Evolutionary conservation across 2,329 filamentous ascomycete genomes (phyloP).

Genomic region (Fusarium beomiforme): DNA sequence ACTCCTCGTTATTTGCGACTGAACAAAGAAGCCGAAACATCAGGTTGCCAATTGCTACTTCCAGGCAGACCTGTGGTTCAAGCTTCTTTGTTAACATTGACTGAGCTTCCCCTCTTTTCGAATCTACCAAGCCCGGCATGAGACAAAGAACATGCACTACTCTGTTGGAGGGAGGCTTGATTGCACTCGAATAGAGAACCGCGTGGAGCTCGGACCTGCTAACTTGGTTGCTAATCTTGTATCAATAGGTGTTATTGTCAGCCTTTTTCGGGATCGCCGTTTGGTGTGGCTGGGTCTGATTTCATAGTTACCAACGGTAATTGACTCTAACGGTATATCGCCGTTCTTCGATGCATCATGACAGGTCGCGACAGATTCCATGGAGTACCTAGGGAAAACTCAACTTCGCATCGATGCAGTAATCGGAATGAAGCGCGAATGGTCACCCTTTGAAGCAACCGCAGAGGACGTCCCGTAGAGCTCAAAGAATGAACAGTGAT

Average conservation of each 20-base stretch:
- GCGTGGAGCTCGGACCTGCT: background rate
- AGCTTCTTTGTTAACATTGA: slow-evolving; percentile 23
- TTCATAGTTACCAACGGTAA: background rate
- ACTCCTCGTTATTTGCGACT: background rate
- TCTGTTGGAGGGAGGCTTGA: background rate
- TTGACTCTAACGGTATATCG: background rate
- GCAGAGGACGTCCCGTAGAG: background rate
- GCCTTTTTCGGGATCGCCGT: slow-evolving; percentile 11
- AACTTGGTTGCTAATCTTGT: slow-evolving; percentile 31
- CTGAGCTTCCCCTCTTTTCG: slow-evolving; percentile 16
- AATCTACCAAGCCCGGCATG: background rate
- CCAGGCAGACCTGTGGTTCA: background rate
- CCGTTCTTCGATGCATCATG: background rate
- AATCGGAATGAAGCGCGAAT: background rate
- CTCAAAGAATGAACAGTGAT: slow-evolving; percentile 14
- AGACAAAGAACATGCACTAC: slow-evolving; percentile 19
- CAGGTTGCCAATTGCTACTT: background rate
- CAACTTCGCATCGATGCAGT: background rate
- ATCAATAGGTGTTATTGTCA: slow-evolving; percentile 24
- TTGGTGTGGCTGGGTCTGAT: background rate
- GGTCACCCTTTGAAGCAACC: too few species aligned
- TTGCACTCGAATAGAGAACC: background rate
- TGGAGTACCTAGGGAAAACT: background rate
- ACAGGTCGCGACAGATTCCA: background rate
- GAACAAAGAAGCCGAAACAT: slow-evolving; percentile 13